Base-by-base conservation (phyloP, 2,329 filamentous ascomycete genomes). In the Ciborinia camelliae region DNA sequence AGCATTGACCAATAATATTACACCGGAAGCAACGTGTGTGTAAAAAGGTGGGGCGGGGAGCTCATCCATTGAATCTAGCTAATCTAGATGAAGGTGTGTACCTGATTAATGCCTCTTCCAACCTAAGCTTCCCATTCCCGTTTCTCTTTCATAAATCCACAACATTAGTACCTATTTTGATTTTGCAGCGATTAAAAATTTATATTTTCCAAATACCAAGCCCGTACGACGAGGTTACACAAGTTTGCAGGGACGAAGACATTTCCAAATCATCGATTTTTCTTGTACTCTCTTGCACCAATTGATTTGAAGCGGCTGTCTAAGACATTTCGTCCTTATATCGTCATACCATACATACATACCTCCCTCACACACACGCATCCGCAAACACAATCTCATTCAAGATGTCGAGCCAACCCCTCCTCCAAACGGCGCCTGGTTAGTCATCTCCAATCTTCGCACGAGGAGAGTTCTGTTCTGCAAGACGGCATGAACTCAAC, bases 361-460 rank as follows among this genome's bases (percentile, higher is more conserved):
- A 45, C 41, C n/a, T n/a, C n/a, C n/a, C n/a, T n/a, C n/a, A 45
- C 43, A 45, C n/a, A 45, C 43, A 45, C 43, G 7, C 26, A 43
- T 20, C 5, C 26, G 12, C 35, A 39, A 26, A 43, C 18, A 39
- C 5, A 60, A 50, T 23, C 41, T 20, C 8, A 26, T 12, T 47
- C 55, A 58, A 47, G 55, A 98, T 99, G 95, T 99, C 95, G 69
- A 92, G 89, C 77, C 94, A 97, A 81, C 95, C 95, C 75, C 90
- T 99, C 66, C 91, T 99, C 71, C 93, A 97, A 77, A 94, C 92
- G 61, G 90, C 93, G 61, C 93, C 92, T 70, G 93, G 93, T 96
- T 84, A 72, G 82, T 57, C 53, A 45, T 37, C n/a, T 30, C 39
- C 35, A n/a, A 28, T 32, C 35, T 30, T 12, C 23, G 6, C 23